Evolutionary conservation across 371 early-diverging fungal species (phyloP).

Genomic region (Actinomucor elegans): DNA sequence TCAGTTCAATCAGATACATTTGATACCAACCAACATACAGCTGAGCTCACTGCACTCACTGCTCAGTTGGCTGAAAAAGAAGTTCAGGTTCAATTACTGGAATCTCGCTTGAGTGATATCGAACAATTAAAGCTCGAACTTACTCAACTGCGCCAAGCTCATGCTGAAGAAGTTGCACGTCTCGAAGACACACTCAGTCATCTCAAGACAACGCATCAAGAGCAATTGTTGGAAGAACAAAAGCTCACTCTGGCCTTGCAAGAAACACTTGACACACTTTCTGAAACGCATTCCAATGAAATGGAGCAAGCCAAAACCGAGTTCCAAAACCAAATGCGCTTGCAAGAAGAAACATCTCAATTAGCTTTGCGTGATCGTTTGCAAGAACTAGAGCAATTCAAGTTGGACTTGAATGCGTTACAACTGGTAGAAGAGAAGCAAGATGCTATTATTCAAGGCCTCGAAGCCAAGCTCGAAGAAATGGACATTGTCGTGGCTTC

Average conservation of each 20-base stretch:
- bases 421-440: constrained; percentile 38
- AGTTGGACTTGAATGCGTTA: constrained; percentile 27
- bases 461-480: constrained; percentile 36
- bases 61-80: constrained; percentile 12
- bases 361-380: constrained; percentile 19
- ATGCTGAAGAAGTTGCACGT: constrained; percentile 14
- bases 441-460: constrained; percentile 35
- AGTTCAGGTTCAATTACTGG: constrained; percentile 15
- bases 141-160: constrained; percentile 18
- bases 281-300: constrained; percentile 5
- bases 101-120: constrained; percentile 25
- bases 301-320: constrained; percentile 11
- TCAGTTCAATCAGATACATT: constrained; percentile 6
- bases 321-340: constrained; percentile 17
- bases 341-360: constrained; percentile 26
- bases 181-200: constrained; percentile 10
- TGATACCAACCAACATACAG: background rate
- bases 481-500: constrained; percentile 29
- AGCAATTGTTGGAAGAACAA: constrained; percentile 1
- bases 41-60: constrained; percentile 7
- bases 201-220: constrained; percentile 8
- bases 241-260: background rate
- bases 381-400: constrained; percentile 32
- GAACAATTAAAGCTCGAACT: constrained; percentile 23
- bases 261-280: constrained; percentile 8